Evolutionary conservation across 2,329 filamentous ascomycete genomes (phyloP), one percentile per base, ranked within the genome.

Genomic region (Pseudocercospora macadamiae): DNA sequence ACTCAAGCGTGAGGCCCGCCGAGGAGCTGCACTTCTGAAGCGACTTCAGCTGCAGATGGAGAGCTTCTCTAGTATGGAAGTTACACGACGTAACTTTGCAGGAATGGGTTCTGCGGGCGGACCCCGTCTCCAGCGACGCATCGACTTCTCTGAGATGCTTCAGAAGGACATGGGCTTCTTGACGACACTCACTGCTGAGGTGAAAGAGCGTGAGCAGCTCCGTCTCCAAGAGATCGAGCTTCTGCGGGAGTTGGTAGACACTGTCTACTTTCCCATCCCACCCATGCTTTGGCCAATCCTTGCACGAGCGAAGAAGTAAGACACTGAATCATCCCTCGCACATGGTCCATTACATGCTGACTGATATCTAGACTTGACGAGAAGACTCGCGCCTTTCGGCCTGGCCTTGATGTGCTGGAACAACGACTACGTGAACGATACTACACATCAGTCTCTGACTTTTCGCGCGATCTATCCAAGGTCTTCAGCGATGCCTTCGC

Each of bases 1-100:
- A 0, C 76, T 99, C 63, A 99, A 99, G 78, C 86, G 95, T 56
- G 95, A 99, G 74, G 90, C 93, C 62, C 87, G 95, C 30, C 85
- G 95, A 59, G 95, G 95, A 47, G 95, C 95, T 26, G 91, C 95
- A 3, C 81, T 99, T 55, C 83, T 99, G 60, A 97, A 97, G 77
- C 87, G 95, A 32, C 82, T 99, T 18, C 95, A 99, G 73, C 79
- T 97, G 57, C 93, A 97, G 74, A 89, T 97, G 83, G 93, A 97
- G 74, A 91, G 91, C 0, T 99, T 97, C 74, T 93, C 93, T 5
- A 96, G 92, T 0, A 96, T 97, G 89, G 95, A 99, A 76, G 88
- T 99, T 65, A 97, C 95, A 2, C 85, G 95, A 53, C 89, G 95
- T 59, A 93, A 97, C 75, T 99, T 97, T 75, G 89, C 89, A n/a